Evolutionary conservation across 306 rosid species (phyloP), one percentile per base, ranked within the genome.

Genomic region (Abrus precatorius): DNA sequence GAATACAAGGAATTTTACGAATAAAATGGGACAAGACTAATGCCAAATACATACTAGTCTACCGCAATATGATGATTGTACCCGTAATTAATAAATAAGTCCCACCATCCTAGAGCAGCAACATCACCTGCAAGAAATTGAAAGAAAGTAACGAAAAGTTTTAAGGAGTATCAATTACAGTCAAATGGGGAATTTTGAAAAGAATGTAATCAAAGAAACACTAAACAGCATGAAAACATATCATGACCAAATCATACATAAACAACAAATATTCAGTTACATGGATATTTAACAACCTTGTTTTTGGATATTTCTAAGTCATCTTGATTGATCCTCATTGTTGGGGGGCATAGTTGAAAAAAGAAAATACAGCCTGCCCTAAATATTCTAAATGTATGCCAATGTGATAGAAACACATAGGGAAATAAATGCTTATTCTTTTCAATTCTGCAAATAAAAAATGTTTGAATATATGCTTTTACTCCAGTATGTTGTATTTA

Each of bases 101-200:
- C 97, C 99, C 99, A 95, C 99, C 99, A 95, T 81, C 94, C 97
- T 53, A 95, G 83, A 80, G 93, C 92, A 80, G 94, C 89, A 77
- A 90, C 92, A 87, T 91, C 94, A 72, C 99, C 99, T 95, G 93
- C 81, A 84, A 7, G 45, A 60, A 33, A 79, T 83, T 30, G 54
- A 83, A 74, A 72, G 32, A 27, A 60, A 76, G 55, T 45, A 74
- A 70, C 34, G 49, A 59, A 62, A 76, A 30, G 55, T 69, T 38
- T 20, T 49, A 56, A 66, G 30, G 50, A 78, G 52, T 40, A 30
- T 33, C 50, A 9, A 69, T 80, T 48, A 49, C 13, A 9, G 57
- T 53, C 47, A 60, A 50, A 56, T 29, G 40, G 47, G 41, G 52
- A 64, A 41, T 14, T 69, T 60, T 43, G 3, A 1, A 69, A 52